Conservation (phyloP, 163 green algal genomes). For the Chlorella variabilis region DNA sequence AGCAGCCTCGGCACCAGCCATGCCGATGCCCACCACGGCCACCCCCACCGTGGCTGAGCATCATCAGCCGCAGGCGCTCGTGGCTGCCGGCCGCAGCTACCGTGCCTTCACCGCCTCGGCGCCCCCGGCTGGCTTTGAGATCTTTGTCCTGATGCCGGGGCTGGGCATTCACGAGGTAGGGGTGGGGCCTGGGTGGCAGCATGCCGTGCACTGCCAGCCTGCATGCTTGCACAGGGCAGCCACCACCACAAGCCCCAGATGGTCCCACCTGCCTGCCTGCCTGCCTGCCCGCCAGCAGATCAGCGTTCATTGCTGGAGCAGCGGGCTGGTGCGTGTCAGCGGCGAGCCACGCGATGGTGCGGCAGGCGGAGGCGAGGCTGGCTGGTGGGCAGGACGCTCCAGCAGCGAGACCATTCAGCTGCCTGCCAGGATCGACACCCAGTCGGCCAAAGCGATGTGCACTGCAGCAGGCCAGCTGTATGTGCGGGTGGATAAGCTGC, state of each 20-base stretch:
- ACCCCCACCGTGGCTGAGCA: background rate
- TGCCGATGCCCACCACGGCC: background rate
- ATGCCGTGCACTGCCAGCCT: no score
- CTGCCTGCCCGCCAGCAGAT: slow-evolving; percentile 12
- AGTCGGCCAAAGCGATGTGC: slow-evolving; percentile 13
- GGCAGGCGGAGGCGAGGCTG: background rate
- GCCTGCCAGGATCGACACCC: slow-evolving; percentile 13
- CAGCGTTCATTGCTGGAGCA: slow-evolving; percentile 38
- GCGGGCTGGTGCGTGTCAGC: slow-evolving; percentile 15
- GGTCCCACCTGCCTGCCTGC: background rate
- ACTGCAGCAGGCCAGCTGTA: slow-evolving; percentile 19
- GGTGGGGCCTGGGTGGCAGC: no score
- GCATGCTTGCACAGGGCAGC: no score
- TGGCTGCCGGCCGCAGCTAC: slow-evolving; percentile 7
- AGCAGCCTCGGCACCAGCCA: no score
- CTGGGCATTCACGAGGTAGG: slow-evolving; percentile 21
- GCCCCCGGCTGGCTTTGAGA: slow-evolving; percentile 34
- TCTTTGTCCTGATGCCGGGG: slow-evolving; percentile 41
- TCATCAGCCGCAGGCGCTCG: background rate
- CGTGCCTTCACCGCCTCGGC: background rate
- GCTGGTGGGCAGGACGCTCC: no score
- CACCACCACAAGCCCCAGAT: no score
- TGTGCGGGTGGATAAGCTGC: background rate
- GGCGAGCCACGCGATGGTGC: background rate
- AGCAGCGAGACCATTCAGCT: slow-evolving; percentile 20